phyloP scores from a whole-genome alignment of 129 eudicot genomes.

The carrot (Daucus carota) region DH1_v3.0 NC_030384.2:29586001-29586500 shows the following conservation, averaged over 20 bases:
- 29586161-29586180: neutral
- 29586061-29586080: neutral
- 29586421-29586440: neutral
- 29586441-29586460: neutral
- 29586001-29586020: slow-evolving; percentile 5
- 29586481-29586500: too few species aligned
- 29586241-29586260: neutral
- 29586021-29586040: slow-evolving; percentile 10
- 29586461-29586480: neutral
- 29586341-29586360: neutral
- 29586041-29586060: slow-evolving; percentile 33
- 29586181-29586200: neutral
- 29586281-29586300: neutral
- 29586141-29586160: neutral
- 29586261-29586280: neutral
- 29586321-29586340: neutral
- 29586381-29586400: neutral
- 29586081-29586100: neutral
- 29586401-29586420: neutral
- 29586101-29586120: neutral
- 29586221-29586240: too few species aligned
- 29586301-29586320: too few species aligned
- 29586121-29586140: neutral
- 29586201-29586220: neutral
- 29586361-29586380: neutral